Base-by-base conservation (phyloP, 1,284 basidiomycete species). In the Boletus subluridellus region DNA sequence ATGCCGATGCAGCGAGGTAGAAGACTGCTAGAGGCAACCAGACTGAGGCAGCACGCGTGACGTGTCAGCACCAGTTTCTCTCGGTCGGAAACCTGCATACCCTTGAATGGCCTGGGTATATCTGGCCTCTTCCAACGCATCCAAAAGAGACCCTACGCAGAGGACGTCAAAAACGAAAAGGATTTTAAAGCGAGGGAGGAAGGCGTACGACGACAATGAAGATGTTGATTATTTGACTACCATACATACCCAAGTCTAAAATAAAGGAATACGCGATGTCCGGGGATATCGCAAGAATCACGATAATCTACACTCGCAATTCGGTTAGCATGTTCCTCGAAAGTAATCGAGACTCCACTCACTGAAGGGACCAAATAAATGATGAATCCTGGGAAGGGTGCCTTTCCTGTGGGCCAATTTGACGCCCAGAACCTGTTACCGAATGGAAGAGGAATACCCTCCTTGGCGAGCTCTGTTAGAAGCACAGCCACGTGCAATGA, bases 21-120 rank as follows among this genome's bases (percentile, higher is more conserved):
- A 86, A 84, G 0, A 79, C 66, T 0, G 80, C 82, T 4, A 86
- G 59, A 3, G 82, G 82, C 70, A 73, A 78, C 84, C 84, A 85
- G 1, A 84, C 82, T 84, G 45, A 10, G 12, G 35, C 1, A 42
- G 39, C 5, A 1, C 4, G 11, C 21, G 21, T 21, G 21, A 21
- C 21, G 21, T 11, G 17, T 58, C 49, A 50, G 1, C 7, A 0
- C 56, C 0, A 41, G 3, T 24, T 14, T 42, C 12, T 34, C 21
- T 21, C 21, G 21, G 21, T 21, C 1, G 21, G 21, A 21, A 21
- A 21, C 21, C 21, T 21, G 21, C 21, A 21, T 21, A 21, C 21
- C 21, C 21, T 21, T 21, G 21, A 21, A 21, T 21, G 21, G 21
- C 21, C 21, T 21, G 21, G 21, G 21, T 21, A 21, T 21, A 21